Percentiles rank a stretch among this genome's conserved stretches.
Conservation (phyloP, 768 basidiomycete species). For the Gloeopeniophorella convolvens region DNA sequence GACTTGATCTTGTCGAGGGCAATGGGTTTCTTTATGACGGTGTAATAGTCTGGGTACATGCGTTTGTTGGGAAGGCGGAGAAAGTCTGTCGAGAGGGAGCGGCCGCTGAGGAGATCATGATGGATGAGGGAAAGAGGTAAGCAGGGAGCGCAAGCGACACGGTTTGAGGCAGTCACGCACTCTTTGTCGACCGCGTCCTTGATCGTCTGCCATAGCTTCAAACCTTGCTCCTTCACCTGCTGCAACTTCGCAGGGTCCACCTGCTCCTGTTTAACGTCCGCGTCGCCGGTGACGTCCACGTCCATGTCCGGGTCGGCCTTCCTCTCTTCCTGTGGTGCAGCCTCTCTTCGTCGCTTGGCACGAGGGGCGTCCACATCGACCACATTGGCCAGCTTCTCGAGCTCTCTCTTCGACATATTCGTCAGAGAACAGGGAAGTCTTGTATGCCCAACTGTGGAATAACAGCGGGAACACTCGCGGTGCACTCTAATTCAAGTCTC, state of each 20-base stretch:
- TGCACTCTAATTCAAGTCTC: conserved; percentile 9
- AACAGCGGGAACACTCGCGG: conserved; percentile 1
- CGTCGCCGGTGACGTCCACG: conserved; percentile 31
- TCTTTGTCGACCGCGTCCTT: conserved; percentile 83
- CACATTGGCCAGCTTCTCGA: conserved; percentile 32
- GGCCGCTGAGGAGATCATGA: conserved; percentile 42
- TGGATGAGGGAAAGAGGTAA: conserved; percentile 26
- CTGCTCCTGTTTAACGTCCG: conserved; percentile 24
- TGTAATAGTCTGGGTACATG: conserved; percentile 83
- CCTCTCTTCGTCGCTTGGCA: conserved; percentile 46
- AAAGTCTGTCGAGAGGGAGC: conserved; percentile 57
- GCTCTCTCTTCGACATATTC: conserved; percentile 46
- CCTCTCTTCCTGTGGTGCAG: conserved; percentile 31
- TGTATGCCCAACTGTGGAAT: conserved; percentile 1
- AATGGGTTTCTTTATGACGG: conserved; percentile 71
- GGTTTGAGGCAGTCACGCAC: conserved; percentile 54
- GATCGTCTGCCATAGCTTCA: conserved; percentile 69
- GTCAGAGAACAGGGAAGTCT: conserved; percentile 1
- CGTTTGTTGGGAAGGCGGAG: conserved; percentile 63
- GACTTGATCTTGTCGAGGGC: conserved; percentile 86
- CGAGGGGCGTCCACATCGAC: conserved; percentile 41
- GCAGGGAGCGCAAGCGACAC: conserved; percentile 23
- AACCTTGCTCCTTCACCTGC: conserved; percentile 55
- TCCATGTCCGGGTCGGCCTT: conserved; percentile 35
- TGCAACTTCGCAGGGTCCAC: conserved; percentile 25